Percentiles rank a stretch among this genome's conserved stretches.
These are phyloP conservation scores for Coccinonectria pachysandricola DNA, from an alignment of 2,329 filamentous ascomycete genomes.

Conservation along the genomic window DNA sequence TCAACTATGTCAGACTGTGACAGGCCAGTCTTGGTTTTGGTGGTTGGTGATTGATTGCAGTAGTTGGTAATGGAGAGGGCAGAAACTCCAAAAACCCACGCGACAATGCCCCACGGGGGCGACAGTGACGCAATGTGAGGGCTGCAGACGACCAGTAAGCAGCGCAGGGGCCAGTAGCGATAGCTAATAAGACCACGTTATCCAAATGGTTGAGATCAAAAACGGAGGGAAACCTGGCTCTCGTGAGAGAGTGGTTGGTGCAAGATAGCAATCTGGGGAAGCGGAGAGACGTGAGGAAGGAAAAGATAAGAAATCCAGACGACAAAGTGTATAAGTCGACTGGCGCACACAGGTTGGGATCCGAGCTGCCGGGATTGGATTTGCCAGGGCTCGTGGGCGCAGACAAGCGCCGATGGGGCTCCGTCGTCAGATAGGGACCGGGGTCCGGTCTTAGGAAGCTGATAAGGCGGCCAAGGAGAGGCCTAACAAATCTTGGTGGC, in stretches of 20 bases:
- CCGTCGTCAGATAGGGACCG: conserved; percentile 14
- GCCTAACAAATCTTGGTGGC: too few relatives aligned
- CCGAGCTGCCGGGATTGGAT: conserved; percentile 19
- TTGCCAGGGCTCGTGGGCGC: conserved; percentile 18
- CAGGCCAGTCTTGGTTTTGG: too few relatives aligned
- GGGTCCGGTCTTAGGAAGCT: conserved; percentile 12
- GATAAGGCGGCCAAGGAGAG: conserved; percentile 19
- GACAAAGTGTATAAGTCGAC: conserved; percentile 11
- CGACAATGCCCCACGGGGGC: conserved; percentile 16
- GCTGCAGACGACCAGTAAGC: conserved; percentile 16
- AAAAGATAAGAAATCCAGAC: conserved; percentile 8
- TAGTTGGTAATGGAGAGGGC: conserved; percentile 6
- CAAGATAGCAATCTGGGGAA: conserved; percentile 23
- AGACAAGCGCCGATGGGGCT: conserved; percentile 20
- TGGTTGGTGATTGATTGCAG: conserved; percentile 3
- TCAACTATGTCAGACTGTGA: too few relatives aligned
- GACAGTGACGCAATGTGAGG: conserved; percentile 20
- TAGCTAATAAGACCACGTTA: conserved; percentile 22
- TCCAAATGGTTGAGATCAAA: conserved; percentile 12
- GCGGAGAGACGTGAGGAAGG: conserved; percentile 10
- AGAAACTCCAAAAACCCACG: conserved; percentile 6
- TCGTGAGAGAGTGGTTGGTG: conserved; percentile 15
- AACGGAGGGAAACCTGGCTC: conserved; percentile 5
- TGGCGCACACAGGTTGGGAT: conserved; percentile 16
- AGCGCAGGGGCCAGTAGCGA: conserved; percentile 12